These are phyloP conservation scores for Stemphylium beticola DNA, from an alignment of 2,329 filamentous ascomycete genomes.

Conservation along the genomic window DNA sequence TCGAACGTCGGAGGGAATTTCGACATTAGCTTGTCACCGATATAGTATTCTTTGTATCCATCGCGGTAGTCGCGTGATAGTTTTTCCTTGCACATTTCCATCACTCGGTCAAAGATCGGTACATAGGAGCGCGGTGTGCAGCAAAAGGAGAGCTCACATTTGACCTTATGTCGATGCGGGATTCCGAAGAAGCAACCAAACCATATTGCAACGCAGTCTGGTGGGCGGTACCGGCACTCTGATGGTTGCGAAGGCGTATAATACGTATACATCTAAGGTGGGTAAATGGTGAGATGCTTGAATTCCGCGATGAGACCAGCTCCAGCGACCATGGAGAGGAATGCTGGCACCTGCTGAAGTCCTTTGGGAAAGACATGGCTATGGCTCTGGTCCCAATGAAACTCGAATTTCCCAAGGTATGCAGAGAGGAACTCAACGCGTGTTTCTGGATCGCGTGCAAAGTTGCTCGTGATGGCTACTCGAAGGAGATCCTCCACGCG, in stretches of 20 bases:
- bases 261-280: not conserved
- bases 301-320: not conserved
- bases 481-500: not conserved
- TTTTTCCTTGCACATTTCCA: not conserved
- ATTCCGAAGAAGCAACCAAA: not conserved
- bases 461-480: not conserved
- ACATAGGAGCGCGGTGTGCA: not conserved
- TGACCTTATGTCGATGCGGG: not conserved
- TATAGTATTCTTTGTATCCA: too few species aligned
- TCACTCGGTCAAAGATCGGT: not conserved
- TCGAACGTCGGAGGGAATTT: not conserved
- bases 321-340: not conserved
- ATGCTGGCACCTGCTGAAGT: not conserved
- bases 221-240: not conserved
- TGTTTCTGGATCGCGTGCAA: not conserved
- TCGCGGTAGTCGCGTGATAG: not conserved
- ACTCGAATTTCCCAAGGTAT: not conserved
- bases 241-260: accelerated
- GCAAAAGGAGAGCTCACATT: not conserved
- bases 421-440: not conserved
- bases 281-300: not conserved
- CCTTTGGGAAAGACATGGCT: too few species aligned
- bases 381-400: not conserved
- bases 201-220: not conserved
- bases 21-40: too few species aligned